Percentiles rank a stretch among this genome's conserved stretches.
Conservation (phyloP, 73 alveolate genomes). For the Diophrys sp. region DNA sequence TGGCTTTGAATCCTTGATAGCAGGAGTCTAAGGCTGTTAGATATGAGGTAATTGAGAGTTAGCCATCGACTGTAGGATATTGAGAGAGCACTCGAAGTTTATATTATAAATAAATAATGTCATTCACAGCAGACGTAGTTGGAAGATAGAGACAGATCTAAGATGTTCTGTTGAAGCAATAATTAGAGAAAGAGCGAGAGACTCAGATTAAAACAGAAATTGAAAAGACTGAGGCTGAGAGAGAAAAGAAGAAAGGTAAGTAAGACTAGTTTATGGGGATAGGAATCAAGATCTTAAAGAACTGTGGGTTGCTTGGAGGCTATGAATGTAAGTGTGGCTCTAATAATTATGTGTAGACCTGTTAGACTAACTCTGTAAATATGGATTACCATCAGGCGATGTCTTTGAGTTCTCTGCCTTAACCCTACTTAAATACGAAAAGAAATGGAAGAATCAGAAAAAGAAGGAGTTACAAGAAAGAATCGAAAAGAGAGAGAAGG, state of each 20-base stretch:
- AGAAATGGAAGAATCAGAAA: slow-evolving; percentile 49
- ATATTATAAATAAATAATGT: background rate
- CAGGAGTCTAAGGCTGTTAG: slow-evolving; percentile 81
- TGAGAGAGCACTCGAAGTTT: no score
- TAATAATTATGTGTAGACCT: slow-evolving; percentile 31
- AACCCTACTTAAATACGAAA: slow-evolving; percentile 72
- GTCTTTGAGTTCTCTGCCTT: slow-evolving; percentile 83
- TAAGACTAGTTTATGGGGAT: background rate
- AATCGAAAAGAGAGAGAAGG: slow-evolving; percentile 27
- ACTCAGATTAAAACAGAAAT: slow-evolving; percentile 20
- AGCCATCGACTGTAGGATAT: slow-evolving; percentile 97
- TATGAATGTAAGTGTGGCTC: slow-evolving; percentile 58
- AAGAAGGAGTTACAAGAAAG: slow-evolving; percentile 37
- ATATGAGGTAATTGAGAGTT: slow-evolving; percentile 78
- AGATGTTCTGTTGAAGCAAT: slow-evolving; percentile 18
- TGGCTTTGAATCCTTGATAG: slow-evolving; percentile 55
- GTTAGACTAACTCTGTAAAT: slow-evolving; percentile 69
- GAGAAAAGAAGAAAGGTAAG: slow-evolving; percentile 41
- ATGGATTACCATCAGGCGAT: slow-evolving; percentile 85
- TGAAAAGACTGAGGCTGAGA: slow-evolving; percentile 39
- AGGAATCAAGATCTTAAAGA: background rate
- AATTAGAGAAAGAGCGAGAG: slow-evolving; percentile 44
- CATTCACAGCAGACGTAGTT: slow-evolving; percentile 2
- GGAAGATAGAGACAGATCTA: slow-evolving; percentile 27
- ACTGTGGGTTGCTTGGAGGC: slow-evolving; percentile 68